Evolutionary conservation across 768 basidiomycete species (phyloP), one percentile per base, ranked within the genome.

Genomic region (Stropharia rugosoannulata): DNA sequence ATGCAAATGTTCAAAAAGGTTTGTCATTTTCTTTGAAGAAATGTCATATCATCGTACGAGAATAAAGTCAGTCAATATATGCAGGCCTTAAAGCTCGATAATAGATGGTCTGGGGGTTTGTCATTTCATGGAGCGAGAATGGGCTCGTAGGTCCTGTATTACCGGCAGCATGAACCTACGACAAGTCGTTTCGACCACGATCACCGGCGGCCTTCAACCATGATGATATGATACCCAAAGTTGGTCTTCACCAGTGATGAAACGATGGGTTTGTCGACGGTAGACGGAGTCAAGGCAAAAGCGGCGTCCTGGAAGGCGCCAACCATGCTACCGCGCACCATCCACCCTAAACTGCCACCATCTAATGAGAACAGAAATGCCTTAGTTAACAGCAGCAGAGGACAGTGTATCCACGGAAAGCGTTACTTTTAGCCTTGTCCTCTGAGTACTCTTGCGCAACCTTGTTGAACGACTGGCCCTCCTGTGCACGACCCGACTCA

Each of bases 281-380:
- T 81, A 7, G 92, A 94, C 2, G 91, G 90, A 25, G 80, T 74
- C 45, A 94, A 78, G 15, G 83, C 84, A 69, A 94, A 94, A 5
- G 90, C 92, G n/a, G 84, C 92, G 54, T 94, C 91, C 71, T 94
- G 92, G 69, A 94, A 94, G 25, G 89, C 78, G 70, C 87, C 89
- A 42, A 92, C 92, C 91, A 93, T 93, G 58, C 89, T 90, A 37
- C 91, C 91, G 60, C 92, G 80, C 25, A 74, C 73, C 89, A 90
- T 91, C 91, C 91, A 93, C 7, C 92, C 92, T 39, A 94, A 76
- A 65, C 87, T 90, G 32, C 92, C 92, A 32, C 92, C 92, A 66
- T 85, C 92, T 93, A 62, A 12, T 56, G n/a, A 18, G 3, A 46
- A 25, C 12, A 5, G 40, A 41, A 40, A 36, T 44, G 49, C 25